Conservation (phyloP, 805 yeast species). For the Cyberlindnera veronae region DNA sequence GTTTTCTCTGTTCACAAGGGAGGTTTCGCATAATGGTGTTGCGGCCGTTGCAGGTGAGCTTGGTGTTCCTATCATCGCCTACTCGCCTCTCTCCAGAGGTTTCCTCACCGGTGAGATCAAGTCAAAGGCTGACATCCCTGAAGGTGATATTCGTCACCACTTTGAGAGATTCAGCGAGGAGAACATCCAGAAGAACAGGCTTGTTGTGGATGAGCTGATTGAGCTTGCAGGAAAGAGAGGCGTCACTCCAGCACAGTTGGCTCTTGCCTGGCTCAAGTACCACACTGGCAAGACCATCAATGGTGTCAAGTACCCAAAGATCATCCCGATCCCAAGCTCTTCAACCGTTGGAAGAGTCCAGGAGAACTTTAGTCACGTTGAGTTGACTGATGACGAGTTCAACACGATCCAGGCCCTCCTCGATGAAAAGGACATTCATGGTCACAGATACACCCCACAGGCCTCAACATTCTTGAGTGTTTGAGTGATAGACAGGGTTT, state of each 20-base stretch:
- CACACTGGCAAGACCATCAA: slow-evolving; percentile 28
- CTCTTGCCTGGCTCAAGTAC: slow-evolving; percentile 62
- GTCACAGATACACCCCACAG: slow-evolving; percentile 49
- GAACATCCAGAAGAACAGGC: slow-evolving; percentile 51
- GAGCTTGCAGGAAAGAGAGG: slow-evolving; percentile 43
- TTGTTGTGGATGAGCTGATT: slow-evolving; percentile 48
- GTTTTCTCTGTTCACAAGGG: slow-evolving; percentile 64
- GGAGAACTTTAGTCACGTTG: slow-evolving; percentile 50
- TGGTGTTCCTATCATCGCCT: slow-evolving; percentile 67
- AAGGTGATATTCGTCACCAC: slow-evolving; percentile 50
- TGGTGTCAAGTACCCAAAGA: slow-evolving; percentile 41
- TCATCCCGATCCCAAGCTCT: slow-evolving; percentile 82
- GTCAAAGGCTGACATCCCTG: slow-evolving; percentile 44
- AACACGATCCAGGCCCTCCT: slow-evolving; percentile 36
- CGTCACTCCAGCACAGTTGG: slow-evolving; percentile 60
- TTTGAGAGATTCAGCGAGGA: slow-evolving; percentile 61
- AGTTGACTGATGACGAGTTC: slow-evolving; percentile 54
- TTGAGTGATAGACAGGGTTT: no score
- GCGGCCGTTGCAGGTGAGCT: slow-evolving; percentile 54
- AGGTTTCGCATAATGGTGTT: slow-evolving; percentile 61
- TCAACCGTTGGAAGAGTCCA: slow-evolving; percentile 55
- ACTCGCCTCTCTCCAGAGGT: slow-evolving; percentile 84
- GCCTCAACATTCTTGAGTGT: slow-evolving; percentile 13
- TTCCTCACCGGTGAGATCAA: slow-evolving; percentile 61
- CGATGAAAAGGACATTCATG: slow-evolving; percentile 43